phyloP scores from a whole-genome alignment of 208 protist genomes.

The Herpetomonas tarakana region DNA sequence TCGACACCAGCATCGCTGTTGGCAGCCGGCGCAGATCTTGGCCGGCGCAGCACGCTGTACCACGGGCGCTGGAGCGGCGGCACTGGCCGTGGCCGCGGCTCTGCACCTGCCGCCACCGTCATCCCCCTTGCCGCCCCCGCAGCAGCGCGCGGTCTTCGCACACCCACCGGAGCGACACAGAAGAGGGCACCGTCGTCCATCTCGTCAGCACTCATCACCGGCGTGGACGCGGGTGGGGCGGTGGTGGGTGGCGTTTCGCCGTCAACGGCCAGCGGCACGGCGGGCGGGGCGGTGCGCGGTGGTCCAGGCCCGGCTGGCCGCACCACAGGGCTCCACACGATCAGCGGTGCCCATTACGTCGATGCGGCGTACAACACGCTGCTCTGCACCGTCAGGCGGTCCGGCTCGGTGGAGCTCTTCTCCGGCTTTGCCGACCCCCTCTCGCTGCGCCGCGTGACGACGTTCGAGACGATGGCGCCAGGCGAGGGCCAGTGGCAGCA shows the following conservation, averaged over 20 bases:
- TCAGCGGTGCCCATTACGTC: conserved; percentile 65
- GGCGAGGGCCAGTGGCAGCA: conserved; percentile 26
- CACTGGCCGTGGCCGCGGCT: background rate
- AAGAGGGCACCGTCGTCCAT: too few relatives aligned
- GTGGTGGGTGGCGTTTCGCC: background rate
- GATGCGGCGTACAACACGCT: conserved; percentile 60
- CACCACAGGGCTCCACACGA: background rate
- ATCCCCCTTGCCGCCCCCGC: background rate
- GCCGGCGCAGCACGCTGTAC: background rate
- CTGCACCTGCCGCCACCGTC: too few relatives aligned
- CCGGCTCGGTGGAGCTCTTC: conserved; percentile 65
- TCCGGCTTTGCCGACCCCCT: conserved; percentile 31
- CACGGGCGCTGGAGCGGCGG: background rate
- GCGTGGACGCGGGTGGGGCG: background rate
- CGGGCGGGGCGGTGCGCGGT: background rate
- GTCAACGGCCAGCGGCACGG: conserved; percentile 8
- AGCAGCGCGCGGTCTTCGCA: background rate
- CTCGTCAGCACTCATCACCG: too few relatives aligned
- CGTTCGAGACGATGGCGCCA: conserved; percentile 57
- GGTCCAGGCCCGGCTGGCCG: background rate
- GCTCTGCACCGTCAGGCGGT: conserved; percentile 69
- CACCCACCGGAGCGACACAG: too few relatives aligned
- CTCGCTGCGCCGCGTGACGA: conserved; percentile 43
- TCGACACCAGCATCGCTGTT: background rate
- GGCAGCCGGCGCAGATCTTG: background rate